Evolutionary conservation across 2,329 filamentous ascomycete species (phyloP), one percentile per base, ranked within the genome.

Genomic region (Arachnomyces sp.): DNA sequence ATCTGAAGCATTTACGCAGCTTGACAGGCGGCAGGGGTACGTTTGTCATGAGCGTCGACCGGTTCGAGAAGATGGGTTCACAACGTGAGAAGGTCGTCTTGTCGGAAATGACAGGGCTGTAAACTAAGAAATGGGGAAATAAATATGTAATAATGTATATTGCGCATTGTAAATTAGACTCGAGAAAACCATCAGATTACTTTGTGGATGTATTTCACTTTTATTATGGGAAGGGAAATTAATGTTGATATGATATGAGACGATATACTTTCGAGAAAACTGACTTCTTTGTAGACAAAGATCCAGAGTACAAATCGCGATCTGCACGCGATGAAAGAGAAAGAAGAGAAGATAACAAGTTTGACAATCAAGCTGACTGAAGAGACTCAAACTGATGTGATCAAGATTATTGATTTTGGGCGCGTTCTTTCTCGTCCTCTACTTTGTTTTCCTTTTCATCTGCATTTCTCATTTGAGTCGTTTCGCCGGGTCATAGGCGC

Each of bases 1-100:
- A 96, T 62, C 71, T 96, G 52, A 86, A 87, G 59, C 86, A 93
- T 57, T 65, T 98, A 48, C 73, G 92, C 38, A 89, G 86, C 63
- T 74, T 95, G 68, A 98, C 90, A 3, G 85, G 83, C 2, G 92
- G 92, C 0, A 74, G 92, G 40, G 82, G 82, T 0, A 85, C 81
- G 2, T 86, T 86, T 59, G 77, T 85, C 3, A 86, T 86, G 82
- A 75, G 67, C 46, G 77, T 85, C 35, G 81, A 86, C 65, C 72
- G 73, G 29, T 86, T 85, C 60, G 81, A 86, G 65, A 73, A 70
- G 54, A 78, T 86, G 69, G 73, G 70, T 31, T 65, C 66, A 31
- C 75, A 74, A 54, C 66, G 81, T 55, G 75, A 79, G 57, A 77
- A 70, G 55, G 71, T 67, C 28, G 72, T 78, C 16, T 49, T 80